phyloP scores from a whole-genome alignment of 768 basidiomycete species.

The Agrocybe chaxingu region DNA sequence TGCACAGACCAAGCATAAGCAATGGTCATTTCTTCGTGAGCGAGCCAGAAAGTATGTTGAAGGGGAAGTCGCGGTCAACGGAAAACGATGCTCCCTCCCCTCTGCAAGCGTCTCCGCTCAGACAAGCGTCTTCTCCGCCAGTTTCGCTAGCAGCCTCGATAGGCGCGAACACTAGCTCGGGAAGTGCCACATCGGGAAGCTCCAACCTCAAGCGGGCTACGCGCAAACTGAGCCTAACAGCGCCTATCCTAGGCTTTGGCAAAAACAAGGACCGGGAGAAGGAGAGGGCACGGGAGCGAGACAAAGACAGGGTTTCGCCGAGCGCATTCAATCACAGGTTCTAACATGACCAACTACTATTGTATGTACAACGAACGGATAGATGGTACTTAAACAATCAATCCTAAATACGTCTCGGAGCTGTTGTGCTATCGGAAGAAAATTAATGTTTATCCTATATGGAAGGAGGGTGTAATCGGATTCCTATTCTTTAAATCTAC shows the following conservation, averaged over 20 bases:
- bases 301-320: slow-evolving; percentile 32
- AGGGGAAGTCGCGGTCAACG: slow-evolving; percentile 11
- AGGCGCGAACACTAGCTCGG: slow-evolving; percentile 18
- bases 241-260: slow-evolving; percentile 58
- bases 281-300: slow-evolving; percentile 40
- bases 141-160: slow-evolving; percentile 17
- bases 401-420: too few species aligned
- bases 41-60: slow-evolving; percentile 7
- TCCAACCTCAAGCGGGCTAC: slow-evolving; percentile 32
- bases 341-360: slow-evolving; percentile 9
- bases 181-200: slow-evolving; percentile 16
- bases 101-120: background rate
- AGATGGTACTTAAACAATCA: slow-evolving; percentile 8
- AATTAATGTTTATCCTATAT: too few species aligned
- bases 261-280: slow-evolving; percentile 13
- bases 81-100: slow-evolving; percentile 1
- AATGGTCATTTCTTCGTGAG: slow-evolving; percentile 12
- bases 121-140: slow-evolving; percentile 10
- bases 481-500: too few species aligned
- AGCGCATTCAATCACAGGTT: slow-evolving; percentile 13
- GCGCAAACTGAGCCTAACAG: slow-evolving; percentile 68
- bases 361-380: background rate
- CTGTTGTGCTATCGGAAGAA: too few species aligned
- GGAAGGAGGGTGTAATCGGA: too few species aligned
- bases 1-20: slow-evolving; percentile 13